Base-by-base conservation (phyloP, 805 yeast species). In the Candida palmyrensis region DNA sequence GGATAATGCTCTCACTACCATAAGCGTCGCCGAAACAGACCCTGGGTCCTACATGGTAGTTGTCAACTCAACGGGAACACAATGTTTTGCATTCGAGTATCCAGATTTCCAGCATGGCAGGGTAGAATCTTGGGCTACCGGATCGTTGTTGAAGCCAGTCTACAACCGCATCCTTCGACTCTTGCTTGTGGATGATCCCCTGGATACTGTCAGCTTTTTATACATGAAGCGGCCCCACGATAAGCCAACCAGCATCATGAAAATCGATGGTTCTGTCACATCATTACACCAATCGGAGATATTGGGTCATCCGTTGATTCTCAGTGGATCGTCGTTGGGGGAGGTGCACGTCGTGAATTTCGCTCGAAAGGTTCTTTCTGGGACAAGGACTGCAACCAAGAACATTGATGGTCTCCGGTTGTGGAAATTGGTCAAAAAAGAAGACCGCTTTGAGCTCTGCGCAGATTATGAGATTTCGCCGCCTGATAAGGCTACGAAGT, bases 331-430 rank as follows among this genome's bases (percentile, higher is more conserved):
- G 13, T 43, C 62, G 4, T 49, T 48, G 22, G 72, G 72, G 2
- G 64, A 60, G 17, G 48, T 66, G 4, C 45, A 49, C 18, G 46
- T 66, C 10, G 48, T 62, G 18, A 65, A 67, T 40, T 42, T 57
- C 15, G 57, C 67, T n/a, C 42, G 71, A 25, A 63, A 61, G 43
- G 45, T 59, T 14, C 43, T 65, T 13, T 49, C 56, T 18, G 59
- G 61, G 8, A 47, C 57, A 2, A 64, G 56, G 49, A 40, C 54
- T 20, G 39, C 66, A 45, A 39, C 58, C 54, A 43, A 60, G 42
- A 36, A 72, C 45, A 49, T 65, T 63, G 46, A 53, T 59, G 53
- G 73, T 46, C 33, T 75, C 55, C 37, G 49, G 48, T 41, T 59
- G 48, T 59, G 66, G 69, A 53, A 58, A 17, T 27, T 44, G 27